phyloP scores from a whole-genome alignment of 768 basidiomycete species.

The Suillus luteus region DNA sequence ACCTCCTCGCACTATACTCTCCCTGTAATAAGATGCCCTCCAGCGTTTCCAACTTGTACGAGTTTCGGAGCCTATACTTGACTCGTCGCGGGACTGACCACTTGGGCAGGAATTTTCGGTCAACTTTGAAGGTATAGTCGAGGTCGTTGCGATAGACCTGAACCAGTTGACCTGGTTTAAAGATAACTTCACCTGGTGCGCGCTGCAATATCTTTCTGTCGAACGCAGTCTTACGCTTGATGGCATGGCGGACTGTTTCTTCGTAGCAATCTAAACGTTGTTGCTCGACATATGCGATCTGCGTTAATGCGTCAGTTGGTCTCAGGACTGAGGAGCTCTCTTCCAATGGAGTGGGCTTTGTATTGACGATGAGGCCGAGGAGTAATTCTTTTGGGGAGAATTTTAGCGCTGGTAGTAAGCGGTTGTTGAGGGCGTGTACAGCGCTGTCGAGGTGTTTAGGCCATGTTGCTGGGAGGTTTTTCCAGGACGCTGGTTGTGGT shows the following conservation, averaged over 20 bases:
- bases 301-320: background rate
- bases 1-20: constrained; percentile 20
- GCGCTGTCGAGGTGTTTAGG: too few species aligned
- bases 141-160: constrained; percentile 33
- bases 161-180: constrained; percentile 34
- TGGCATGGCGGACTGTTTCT: constrained; percentile 25
- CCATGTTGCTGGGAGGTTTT: too few species aligned
- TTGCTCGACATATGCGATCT: constrained; percentile 34
- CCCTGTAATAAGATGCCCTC: constrained; percentile 13
- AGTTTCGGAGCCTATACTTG: constrained; percentile 19
- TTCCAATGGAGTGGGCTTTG: background rate
- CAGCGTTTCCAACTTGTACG: constrained; percentile 27
- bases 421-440: constrained; percentile 16
- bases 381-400: constrained; percentile 35
- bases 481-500: too few species aligned
- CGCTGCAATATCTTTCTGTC: constrained; percentile 24
- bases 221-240: constrained; percentile 28
- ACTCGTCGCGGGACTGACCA: constrained; percentile 34
- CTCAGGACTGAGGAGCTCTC: background rate
- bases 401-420: constrained; percentile 13
- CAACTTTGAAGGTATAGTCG: constrained; percentile 29
- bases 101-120: constrained; percentile 31
- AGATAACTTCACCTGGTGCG: constrained; percentile 24
- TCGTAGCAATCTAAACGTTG: constrained; percentile 34
- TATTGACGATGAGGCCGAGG: constrained; percentile 34